Evolutionary conservation across 164 flowering plant species (phyloP), one percentile per base, ranked within the genome.

Genomic region (Akebia trifoliata): DNA sequence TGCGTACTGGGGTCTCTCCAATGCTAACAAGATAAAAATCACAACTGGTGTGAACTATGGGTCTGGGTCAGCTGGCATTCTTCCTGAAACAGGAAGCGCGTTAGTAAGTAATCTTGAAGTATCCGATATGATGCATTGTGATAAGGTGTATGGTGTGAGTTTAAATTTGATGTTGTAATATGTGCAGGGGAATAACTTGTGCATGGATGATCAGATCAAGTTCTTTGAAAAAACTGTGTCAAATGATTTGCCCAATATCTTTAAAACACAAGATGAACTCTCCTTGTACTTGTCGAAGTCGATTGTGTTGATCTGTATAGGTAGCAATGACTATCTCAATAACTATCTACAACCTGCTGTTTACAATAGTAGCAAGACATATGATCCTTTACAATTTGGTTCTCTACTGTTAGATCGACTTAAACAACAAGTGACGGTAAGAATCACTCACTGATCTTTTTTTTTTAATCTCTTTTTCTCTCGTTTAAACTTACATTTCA

Each of bases 321-420:
- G 69, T 1, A 28, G 37, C 38, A 65, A 65, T 37, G 69, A 65
- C 57, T 59, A 58, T n/a, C 14, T 51, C 42, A 58, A 50, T 46
- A 58, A 57, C 37, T 65, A 65, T 24, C 57, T 59, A 4, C 37
- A 43, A 4, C 63, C 57, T 6, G 48, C 18, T 2, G 2, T 4
- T 1, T 57, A 52, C 30, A 45, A 28, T 4, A 52, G 47, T 45
- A 58, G 54, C 39, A 12, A 10, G 2, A 8, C 2, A 6, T 52
- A n/a, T 36, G 18, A 1, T 15, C 69, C 69, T 8, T 7, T 15
- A 9, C 24, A 36, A 52, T 65, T 43, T 22, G 54, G 26, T 12
- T 7, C 4, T 0, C 37, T 32, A 39, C 51, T 65, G n/a, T 0
- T 53, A 2, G 6, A 36, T 9, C 2, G 1, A 10, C 45, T 65